phyloP scores from a whole-genome alignment of 176 grass and related monocot species.

The Raddia guianensis region DNA sequence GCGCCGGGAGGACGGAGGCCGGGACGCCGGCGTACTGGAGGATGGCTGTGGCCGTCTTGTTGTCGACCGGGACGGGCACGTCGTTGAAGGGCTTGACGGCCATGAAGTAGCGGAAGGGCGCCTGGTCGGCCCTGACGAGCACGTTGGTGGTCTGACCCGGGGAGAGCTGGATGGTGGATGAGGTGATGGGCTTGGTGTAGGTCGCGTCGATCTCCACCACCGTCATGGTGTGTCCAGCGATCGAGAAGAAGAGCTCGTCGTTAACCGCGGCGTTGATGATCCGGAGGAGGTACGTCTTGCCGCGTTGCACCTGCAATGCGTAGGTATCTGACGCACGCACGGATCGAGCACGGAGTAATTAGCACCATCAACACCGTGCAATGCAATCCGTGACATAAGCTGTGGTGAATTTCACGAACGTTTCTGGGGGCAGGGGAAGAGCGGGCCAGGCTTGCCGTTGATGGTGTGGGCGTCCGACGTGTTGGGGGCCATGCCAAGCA shows the following conservation, averaged over 20 bases:
- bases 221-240: slow-evolving; percentile 66
- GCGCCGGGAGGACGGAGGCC: slow-evolving; percentile 20
- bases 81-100: slow-evolving; percentile 48
- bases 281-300: slow-evolving; percentile 64
- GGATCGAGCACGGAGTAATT: not conserved
- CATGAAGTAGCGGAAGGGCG: slow-evolving; percentile 58
- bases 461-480: slow-evolving; percentile 64
- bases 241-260: slow-evolving; percentile 68
- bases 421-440: slow-evolving; percentile 59
- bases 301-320: slow-evolving; percentile 47
- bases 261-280: slow-evolving; percentile 75
- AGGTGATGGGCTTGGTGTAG: slow-evolving; percentile 60
- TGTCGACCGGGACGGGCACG: slow-evolving; percentile 49
- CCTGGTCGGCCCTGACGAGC: slow-evolving; percentile 52
- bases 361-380: not conserved
- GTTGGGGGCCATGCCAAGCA: slow-evolving; percentile 60
- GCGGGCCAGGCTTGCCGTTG: slow-evolving; percentile 70
- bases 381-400: not conserved
- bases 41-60: slow-evolving; percentile 59
- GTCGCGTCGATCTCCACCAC: slow-evolving; percentile 71
- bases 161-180: slow-evolving; percentile 41
- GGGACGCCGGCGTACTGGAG: slow-evolving; percentile 63
- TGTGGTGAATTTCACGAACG: slow-evolving; percentile 33
- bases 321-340: slow-evolving; percentile 53
- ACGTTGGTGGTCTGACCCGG: slow-evolving; percentile 71